Conservation (phyloP, 352 stramenopile genomes). For the Pythium pectinolyticum region DNA sequence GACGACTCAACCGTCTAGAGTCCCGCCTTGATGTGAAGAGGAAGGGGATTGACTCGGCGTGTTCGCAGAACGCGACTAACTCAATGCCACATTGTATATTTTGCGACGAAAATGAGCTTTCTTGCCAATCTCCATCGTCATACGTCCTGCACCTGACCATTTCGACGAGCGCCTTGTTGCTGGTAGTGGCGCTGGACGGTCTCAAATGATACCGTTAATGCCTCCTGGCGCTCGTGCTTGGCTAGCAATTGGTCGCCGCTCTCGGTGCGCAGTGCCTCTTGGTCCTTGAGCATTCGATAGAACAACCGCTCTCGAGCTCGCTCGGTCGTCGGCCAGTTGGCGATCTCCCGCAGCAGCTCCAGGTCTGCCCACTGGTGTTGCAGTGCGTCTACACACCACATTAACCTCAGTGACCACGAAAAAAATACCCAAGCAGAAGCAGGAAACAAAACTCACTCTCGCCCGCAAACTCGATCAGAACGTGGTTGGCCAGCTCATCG, state of each 20-base stretch:
- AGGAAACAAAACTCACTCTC: constrained; percentile 53
- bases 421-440: background rate
- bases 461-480: constrained; percentile 62
- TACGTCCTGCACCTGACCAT: background rate
- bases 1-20: constrained; percentile 28
- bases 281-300: constrained; percentile 76
- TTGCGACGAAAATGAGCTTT: background rate
- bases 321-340: constrained; percentile 53
- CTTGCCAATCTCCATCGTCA: background rate
- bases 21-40: background rate
- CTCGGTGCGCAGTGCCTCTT: constrained; percentile 41
- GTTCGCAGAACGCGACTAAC: background rate
- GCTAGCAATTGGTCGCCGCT: constrained; percentile 42
- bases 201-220: constrained; percentile 30
- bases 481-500: constrained; percentile 21
- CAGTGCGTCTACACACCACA: constrained; percentile 42
- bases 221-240: constrained; percentile 51
- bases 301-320: constrained; percentile 52
- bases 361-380: constrained; percentile 69
- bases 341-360: constrained; percentile 38
- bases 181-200: constrained; percentile 22
- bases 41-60: background rate
- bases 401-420: too few relatives aligned
- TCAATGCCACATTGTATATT: background rate
- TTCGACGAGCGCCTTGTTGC: too few relatives aligned